Evolutionary conservation across 176 grass and related monocot species (phyloP).

Genomic region (Phoenix roebelenii): DNA sequence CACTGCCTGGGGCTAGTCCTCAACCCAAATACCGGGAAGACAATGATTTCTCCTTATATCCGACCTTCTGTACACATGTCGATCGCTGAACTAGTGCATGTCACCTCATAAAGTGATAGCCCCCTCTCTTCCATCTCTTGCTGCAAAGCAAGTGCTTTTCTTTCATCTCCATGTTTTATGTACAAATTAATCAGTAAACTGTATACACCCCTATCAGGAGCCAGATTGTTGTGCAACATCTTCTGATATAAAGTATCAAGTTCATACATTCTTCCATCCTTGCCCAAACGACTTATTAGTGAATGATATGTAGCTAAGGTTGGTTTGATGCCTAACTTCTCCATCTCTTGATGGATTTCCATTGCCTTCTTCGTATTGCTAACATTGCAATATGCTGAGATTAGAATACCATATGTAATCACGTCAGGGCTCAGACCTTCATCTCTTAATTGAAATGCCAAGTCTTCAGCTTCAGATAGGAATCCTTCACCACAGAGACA

Average conservation of each 20-base stretch:
- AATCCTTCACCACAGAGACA: constrained; percentile 31
- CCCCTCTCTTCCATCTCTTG: constrained; percentile 37
- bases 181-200: constrained; percentile 31
- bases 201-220: constrained; percentile 32
- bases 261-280: constrained; percentile 34
- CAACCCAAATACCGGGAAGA: too few relatives aligned
- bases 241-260: constrained; percentile 40
- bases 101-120: constrained; percentile 13
- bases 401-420: constrained; percentile 47
- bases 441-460: constrained; percentile 30
- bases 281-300: constrained; percentile 29
- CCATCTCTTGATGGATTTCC: constrained; percentile 42
- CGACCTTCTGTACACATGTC: too few relatives aligned
- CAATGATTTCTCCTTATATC: too few relatives aligned
- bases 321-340: constrained; percentile 32
- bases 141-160: constrained; percentile 33
- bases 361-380: constrained; percentile 33
- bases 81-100: too few relatives aligned
- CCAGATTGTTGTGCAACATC: constrained; percentile 44
- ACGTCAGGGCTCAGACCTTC: constrained; percentile 34
- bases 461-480: constrained; percentile 41
- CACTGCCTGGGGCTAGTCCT: too few relatives aligned
- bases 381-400: constrained; percentile 47
- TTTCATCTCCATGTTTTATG: constrained; percentile 31
- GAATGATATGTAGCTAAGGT: constrained; percentile 31